Evolutionary conservation across 805 yeast species (phyloP), one percentile per base, ranked within the genome.

Genomic region (Allodekkera sacchari): DNA sequence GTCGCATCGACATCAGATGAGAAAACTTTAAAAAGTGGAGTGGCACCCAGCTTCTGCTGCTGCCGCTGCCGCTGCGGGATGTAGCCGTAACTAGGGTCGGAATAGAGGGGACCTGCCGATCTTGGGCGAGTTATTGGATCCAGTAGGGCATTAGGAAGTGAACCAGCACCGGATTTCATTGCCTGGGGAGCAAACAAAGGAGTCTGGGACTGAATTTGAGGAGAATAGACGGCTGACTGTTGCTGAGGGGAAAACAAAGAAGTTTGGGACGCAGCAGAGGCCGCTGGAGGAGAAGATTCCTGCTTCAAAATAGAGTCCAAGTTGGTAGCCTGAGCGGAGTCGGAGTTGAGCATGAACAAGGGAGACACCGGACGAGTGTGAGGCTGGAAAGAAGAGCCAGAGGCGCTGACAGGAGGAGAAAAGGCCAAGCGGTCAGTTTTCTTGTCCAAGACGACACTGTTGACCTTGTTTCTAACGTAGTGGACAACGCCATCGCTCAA

Each of bases 401-500:
- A 42, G 27, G 44, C 37, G 37, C 52, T 33, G 18, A 42, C 27
- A 15, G 52, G 48, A 14, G 55, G 52, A 15, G 49, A 43, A 31
- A 47, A 42, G 11, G 46, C 32, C 17, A 41, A 25, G 4, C 43
- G 38, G 28, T 33, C 35, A 10, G 40, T 16, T 31, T 32, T 34
- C n/a, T n/a, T 18, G 40, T 37, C 23, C 37, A 36, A 17, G 41
- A 15, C 36, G 7, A 42, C 32, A 32, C 35, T 42, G 31, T 64
- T 68, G 34, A 68, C 47, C 37, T 61, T 64, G 17, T 62, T 52
- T 44, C 63, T 62, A 44, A 68, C 61, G 25, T 67, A 57, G 20
- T 64, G 52, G 41, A 68, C 54, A 19, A 66, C 65, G 36, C 64
- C 72, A 30, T 61, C 53, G 6, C 66, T 63, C 32, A 70, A 55